Conservation (phyloP, 192 early-diverging fungal genomes). For the Backusella sp. region DNA sequence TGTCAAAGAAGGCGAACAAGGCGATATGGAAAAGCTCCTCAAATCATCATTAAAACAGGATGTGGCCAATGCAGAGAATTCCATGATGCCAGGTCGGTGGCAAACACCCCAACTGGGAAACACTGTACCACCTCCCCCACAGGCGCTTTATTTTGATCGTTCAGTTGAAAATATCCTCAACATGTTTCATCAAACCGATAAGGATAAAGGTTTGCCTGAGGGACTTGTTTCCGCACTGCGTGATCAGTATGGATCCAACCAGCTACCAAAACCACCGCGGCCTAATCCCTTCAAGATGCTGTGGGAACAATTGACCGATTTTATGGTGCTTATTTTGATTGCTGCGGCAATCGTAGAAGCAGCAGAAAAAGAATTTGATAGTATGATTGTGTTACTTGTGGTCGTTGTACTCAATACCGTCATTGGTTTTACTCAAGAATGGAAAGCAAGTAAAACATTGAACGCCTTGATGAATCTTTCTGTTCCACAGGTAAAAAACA, state of each 20-base stretch:
- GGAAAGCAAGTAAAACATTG: constrained; percentile 89
- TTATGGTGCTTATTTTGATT: constrained; percentile 92
- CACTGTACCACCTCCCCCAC: constrained; percentile 39
- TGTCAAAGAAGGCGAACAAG: constrained; percentile 63
- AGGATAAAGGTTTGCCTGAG: constrained; percentile 59
- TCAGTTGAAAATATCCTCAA: constrained; percentile 75
- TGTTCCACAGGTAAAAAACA: constrained; percentile 60
- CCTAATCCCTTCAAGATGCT: constrained; percentile 69
- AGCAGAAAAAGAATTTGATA: constrained; percentile 57
- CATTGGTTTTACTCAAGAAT: constrained; percentile 96
- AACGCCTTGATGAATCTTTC: constrained; percentile 85
- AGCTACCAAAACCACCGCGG: constrained; percentile 76
- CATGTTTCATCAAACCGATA: constrained; percentile 80
- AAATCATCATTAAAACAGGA: constrained; percentile 19
- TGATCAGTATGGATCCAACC: constrained; percentile 83
- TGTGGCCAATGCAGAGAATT: constrained; percentile 19
- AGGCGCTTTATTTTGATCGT: constrained; percentile 93
- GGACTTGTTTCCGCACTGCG: constrained; percentile 56
- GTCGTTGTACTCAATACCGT: constrained; percentile 86
- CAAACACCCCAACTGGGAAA: not conserved
- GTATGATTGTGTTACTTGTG: constrained; percentile 61
- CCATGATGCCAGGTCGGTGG: constrained; percentile 14
- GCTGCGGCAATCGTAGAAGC: constrained; percentile 80
- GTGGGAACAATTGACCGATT: constrained; percentile 86
- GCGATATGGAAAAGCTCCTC: constrained; percentile 22